phyloP scores from a whole-genome alignment of 164 flowering plant species.

The Nelumbo lutea region DNA sequence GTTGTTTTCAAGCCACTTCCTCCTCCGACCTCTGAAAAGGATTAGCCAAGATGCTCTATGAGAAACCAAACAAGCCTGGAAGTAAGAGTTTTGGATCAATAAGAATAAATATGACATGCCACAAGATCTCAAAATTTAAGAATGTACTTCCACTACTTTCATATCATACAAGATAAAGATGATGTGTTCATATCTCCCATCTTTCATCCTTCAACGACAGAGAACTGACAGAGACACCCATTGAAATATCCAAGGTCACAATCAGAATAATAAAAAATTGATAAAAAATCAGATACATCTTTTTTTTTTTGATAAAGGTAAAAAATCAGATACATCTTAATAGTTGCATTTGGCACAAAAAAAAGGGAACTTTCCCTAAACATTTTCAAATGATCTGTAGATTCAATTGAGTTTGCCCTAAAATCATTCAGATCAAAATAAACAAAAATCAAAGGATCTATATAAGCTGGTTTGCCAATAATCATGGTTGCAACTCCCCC shows the following conservation, averaged over 20 bases:
- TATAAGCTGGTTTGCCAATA: background rate
- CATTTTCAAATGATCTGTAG: background rate
- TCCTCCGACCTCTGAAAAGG: constrained; percentile 78
- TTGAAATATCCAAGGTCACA: too few species aligned
- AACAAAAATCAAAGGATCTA: background rate
- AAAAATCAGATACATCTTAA: too few species aligned
- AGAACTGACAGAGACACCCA: too few species aligned
- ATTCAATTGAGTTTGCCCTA: background rate
- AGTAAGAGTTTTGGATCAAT: background rate
- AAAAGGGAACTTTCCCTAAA: background rate
- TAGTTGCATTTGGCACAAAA: too few species aligned
- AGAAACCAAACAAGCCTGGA: constrained; percentile 6
- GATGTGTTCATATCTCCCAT: too few species aligned
- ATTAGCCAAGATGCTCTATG: constrained; percentile 13
- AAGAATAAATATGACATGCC: background rate
- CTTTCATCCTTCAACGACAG: too few species aligned
- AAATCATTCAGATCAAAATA: background rate
- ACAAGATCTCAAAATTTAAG: background rate
- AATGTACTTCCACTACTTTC: background rate
- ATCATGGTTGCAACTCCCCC: background rate
- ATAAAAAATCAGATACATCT: too few species aligned
- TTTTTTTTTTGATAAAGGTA: too few species aligned
- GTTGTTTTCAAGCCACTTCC: constrained; percentile 83
- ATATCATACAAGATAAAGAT: too few species aligned
- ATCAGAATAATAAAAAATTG: too few species aligned